A percentile compares a stretch with the other conserved stretches of the same genome.
Conservation (phyloP, 2,329 filamentous ascomycete genomes). For the Mariannaea sp. region DNA sequence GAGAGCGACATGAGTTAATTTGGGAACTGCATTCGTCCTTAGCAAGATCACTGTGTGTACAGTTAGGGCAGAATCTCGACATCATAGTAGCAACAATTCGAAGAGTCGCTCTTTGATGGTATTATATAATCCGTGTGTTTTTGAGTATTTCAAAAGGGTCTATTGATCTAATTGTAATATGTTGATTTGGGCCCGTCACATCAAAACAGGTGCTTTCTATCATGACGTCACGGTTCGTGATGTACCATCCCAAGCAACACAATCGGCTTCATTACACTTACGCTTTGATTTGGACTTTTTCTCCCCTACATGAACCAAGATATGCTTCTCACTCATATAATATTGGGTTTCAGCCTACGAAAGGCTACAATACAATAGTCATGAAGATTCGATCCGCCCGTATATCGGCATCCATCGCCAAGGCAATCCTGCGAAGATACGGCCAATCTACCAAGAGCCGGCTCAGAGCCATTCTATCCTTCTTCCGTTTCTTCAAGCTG, state of each 20-base stretch:
- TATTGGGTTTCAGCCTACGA: too few species aligned
- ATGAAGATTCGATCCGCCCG: slow-evolving; percentile 45
- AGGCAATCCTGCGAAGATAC: slow-evolving; percentile 54
- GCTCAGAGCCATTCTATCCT: slow-evolving; percentile 40
- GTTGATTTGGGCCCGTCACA: too few species aligned
- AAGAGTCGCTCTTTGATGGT: slow-evolving; percentile 2
- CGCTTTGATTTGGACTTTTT: too few species aligned
- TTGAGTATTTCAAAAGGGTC: not conserved
- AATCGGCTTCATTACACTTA: too few species aligned
- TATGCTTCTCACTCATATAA: too few species aligned
- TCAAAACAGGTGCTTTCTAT: not conserved
- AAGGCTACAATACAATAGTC: too few species aligned
- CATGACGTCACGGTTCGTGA: not conserved
- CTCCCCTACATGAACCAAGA: too few species aligned
- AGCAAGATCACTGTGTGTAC: not conserved
- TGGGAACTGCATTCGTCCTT: slow-evolving; percentile 1
- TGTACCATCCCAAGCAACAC: not conserved
- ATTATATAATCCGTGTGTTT: slow-evolving; percentile 10
- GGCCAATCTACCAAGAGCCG: slow-evolving; percentile 30
- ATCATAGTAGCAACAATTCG: not conserved
- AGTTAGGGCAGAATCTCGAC: not conserved
- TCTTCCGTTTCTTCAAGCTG: slow-evolving; percentile 44
- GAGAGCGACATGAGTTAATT: slow-evolving; percentile 21
- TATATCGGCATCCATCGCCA: slow-evolving; percentile 62
- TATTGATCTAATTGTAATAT: not conserved